phyloP scores from a whole-genome alignment of 108 stramenopile species.

The Poteriospumella lacustris region DNA sequence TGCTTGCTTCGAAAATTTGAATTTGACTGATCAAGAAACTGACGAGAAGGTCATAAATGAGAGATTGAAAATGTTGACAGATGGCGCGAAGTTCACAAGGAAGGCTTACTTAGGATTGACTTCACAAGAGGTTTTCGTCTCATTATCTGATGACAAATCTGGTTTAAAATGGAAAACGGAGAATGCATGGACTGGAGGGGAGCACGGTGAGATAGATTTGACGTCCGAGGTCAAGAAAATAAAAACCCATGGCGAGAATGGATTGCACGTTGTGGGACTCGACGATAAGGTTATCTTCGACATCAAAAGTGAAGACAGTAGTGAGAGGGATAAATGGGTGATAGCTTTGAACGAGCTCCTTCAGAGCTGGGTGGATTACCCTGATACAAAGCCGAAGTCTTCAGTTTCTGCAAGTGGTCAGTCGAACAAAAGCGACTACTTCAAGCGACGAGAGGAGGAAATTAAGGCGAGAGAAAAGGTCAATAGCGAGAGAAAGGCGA shows the following conservation, averaged over 20 bases:
- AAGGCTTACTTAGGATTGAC: constrained; percentile 14
- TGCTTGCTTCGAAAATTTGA: constrained; percentile 16
- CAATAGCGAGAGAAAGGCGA: constrained; percentile 9
- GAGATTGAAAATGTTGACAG: background rate
- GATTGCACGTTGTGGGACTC: background rate
- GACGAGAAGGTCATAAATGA: background rate
- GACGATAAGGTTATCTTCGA: constrained; percentile 13
- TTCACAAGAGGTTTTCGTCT: background rate
- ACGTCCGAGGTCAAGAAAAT: background rate
- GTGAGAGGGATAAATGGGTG: constrained; percentile 1
- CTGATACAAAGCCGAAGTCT: constrained; percentile 1
- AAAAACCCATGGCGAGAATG: background rate
- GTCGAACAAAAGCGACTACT: constrained; percentile 21
- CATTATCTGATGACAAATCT: background rate
- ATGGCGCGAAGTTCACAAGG: constrained; percentile 5
- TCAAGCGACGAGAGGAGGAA: constrained; percentile 7
- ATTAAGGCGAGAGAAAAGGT: constrained; percentile 11
- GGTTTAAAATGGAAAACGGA: constrained; percentile 3
- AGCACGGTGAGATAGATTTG: constrained; percentile 14
- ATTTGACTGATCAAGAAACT: background rate
- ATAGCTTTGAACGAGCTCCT: constrained; percentile 15
- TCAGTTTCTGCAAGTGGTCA: background rate
- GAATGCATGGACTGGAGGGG: background rate
- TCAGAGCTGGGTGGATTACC: constrained; percentile 10
- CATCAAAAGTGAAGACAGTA: background rate